Percentiles rank a stretch among this genome's conserved stretches.
These are phyloP conservation scores for Microdochium trichocladiopsis DNA, from an alignment of 2,329 filamentous ascomycete genomes.

Conservation along the genomic window DNA sequence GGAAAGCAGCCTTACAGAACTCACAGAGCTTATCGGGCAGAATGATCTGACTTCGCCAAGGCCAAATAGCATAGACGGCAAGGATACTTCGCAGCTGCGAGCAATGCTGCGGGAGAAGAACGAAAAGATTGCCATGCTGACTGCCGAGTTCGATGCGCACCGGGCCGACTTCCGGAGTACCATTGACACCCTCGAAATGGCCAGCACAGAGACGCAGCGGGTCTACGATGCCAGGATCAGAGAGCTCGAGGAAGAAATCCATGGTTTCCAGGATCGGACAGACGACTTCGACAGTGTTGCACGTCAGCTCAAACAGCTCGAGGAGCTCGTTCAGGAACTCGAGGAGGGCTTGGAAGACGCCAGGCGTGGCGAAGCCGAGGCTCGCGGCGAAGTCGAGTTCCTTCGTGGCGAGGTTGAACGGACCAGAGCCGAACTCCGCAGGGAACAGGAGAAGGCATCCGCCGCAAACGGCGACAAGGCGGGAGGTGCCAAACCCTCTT, in stretches of 20 bases:
- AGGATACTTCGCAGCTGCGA: conserved; percentile 70
- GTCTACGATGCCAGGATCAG: conserved; percentile 94
- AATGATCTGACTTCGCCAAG: conserved; percentile 34
- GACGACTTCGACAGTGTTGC: conserved; percentile 91
- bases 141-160: conserved; percentile 89
- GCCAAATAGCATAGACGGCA: conserved; percentile 52
- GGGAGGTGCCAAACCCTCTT: background rate
- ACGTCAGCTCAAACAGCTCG: conserved; percentile 85
- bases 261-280: conserved; percentile 72
- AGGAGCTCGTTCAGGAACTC: conserved; percentile 92
- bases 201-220: conserved; percentile 88
- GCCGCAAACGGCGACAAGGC: conserved; percentile 47
- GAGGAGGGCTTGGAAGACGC: conserved; percentile 97
- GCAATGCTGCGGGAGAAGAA: conserved; percentile 89
- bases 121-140: conserved; percentile 89
- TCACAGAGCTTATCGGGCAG: conserved; percentile 61
- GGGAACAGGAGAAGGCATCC: conserved; percentile 78
- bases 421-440: conserved; percentile 76
- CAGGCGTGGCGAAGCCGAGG: conserved; percentile 87
- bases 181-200: conserved; percentile 92
- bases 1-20: conserved; percentile 47
- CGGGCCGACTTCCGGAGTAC: conserved; percentile 94
- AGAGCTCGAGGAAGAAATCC: conserved; percentile 74
- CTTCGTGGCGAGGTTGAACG: conserved; percentile 90
- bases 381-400: conserved; percentile 92